A percentile compares a stretch with the other conserved stretches of the same genome.
These are phyloP conservation scores for Lichtheimia hyalospora DNA, from an alignment of 371 early-diverging fungal genomes.

Conservation along the genomic window DNA sequence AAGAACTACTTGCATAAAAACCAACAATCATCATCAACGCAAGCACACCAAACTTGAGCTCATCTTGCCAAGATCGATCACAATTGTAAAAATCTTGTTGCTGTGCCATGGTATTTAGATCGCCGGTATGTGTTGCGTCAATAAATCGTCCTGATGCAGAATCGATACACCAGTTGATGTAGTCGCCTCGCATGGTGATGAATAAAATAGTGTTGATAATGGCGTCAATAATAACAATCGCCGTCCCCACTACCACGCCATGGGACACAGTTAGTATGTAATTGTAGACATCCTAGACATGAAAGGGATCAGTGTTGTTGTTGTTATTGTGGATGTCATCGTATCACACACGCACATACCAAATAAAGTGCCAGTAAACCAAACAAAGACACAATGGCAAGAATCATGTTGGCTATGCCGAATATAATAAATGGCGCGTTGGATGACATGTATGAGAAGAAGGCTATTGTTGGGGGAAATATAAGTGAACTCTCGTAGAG, in stretches of 20 bases:
- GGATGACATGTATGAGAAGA: constrained; percentile 14
- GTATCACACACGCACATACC: constrained; percentile 2
- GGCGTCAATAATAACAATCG: constrained; percentile 15
- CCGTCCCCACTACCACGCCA: constrained; percentile 8
- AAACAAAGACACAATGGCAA: constrained; percentile 8
- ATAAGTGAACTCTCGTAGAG: too few relatives aligned
- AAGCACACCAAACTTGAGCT: constrained; percentile 19
- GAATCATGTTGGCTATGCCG: constrained; percentile 16
- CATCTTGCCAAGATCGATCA: constrained; percentile 19
- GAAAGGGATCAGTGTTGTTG: too few relatives aligned
- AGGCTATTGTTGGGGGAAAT: constrained; percentile 6
- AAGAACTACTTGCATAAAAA: constrained; percentile 13
- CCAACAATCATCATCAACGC: constrained; percentile 13
- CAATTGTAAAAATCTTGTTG: constrained; percentile 21
- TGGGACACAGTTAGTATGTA: background rate
- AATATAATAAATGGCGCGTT: constrained; percentile 13
- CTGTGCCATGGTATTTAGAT: background rate
- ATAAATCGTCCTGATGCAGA: constrained; percentile 6
- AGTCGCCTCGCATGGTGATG: constrained; percentile 10
- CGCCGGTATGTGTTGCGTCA: background rate
- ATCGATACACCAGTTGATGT: constrained; percentile 13
- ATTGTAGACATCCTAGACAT: too few relatives aligned
- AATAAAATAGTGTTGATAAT: constrained; percentile 19
- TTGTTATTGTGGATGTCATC: too few relatives aligned
- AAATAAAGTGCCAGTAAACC: constrained; percentile 10